Conservation (phyloP, 2,329 filamentous ascomycete genomes). For the Venturia oleaginea region DNA sequence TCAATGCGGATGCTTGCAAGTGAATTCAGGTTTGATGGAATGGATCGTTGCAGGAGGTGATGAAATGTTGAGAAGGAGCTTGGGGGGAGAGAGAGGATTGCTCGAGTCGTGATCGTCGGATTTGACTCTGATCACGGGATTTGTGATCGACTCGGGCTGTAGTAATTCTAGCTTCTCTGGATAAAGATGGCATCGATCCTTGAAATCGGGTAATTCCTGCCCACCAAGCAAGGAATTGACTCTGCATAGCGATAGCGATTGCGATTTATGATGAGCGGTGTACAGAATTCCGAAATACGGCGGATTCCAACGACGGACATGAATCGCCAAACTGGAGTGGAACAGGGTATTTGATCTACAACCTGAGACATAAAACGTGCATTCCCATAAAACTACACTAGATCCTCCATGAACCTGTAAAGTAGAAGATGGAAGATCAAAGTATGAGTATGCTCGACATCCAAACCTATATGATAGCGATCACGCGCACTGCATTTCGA, state of each 20-base stretch:
- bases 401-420: not conserved
- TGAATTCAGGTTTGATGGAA: not conserved
- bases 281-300: not conserved
- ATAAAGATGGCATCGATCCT: no score
- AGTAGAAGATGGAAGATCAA: not conserved
- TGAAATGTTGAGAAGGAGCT: not conserved
- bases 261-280: not conserved
- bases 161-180: no score
- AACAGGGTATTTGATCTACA: not conserved
- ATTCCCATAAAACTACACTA: not conserved
- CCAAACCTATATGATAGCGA: not conserved
- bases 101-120: not conserved
- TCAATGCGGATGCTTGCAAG: not conserved
- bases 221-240: not conserved
- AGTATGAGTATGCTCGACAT: not conserved
- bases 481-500: not conserved
- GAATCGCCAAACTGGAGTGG: not conserved
- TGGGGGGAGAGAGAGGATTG: not conserved
- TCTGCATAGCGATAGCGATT: not conserved
- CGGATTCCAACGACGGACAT: not conserved
- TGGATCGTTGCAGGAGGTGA: not conserved
- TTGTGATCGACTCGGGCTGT: not conserved
- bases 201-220: not conserved
- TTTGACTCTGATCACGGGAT: not conserved
- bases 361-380: not conserved